These are phyloP conservation scores for Fusarium palustre DNA, from an alignment of 2,329 filamentous ascomycete species.

Conservation along the genomic window DNA sequence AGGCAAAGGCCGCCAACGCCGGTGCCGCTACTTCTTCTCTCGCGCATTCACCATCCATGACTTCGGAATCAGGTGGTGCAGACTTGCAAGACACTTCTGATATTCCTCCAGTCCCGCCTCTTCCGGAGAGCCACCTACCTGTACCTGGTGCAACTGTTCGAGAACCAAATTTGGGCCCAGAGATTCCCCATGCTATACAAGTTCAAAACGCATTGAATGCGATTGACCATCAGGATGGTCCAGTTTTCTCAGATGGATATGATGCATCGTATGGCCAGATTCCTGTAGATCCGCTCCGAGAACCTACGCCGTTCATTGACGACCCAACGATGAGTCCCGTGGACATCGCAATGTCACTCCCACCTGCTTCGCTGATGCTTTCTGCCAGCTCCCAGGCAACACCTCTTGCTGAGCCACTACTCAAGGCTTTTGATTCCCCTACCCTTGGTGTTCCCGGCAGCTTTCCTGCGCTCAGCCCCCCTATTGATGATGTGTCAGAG, in stretches of 20 bases:
- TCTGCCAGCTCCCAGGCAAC: slow-evolving; percentile 27
- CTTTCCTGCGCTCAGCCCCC: slow-evolving; percentile 61
- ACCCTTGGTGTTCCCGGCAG: slow-evolving; percentile 74
- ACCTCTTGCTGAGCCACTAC: slow-evolving; percentile 17
- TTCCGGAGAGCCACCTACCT: slow-evolving; percentile 30
- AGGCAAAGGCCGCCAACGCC: slow-evolving; percentile 53
- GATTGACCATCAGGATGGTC: slow-evolving; percentile 22
- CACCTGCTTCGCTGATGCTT: slow-evolving; percentile 39
- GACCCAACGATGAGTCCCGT: slow-evolving; percentile 38
- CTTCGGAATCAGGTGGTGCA: slow-evolving; percentile 32
- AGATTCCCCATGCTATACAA: slow-evolving; percentile 16
- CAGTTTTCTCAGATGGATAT: slow-evolving; percentile 17
- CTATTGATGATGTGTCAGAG: slow-evolving; percentile 58
- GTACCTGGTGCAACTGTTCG: slow-evolving; percentile 4
- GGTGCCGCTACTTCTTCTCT: slow-evolving; percentile 37
- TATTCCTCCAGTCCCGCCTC: slow-evolving; percentile 41
- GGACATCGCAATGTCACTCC: slow-evolving; percentile 42
- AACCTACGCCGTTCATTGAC: slow-evolving; percentile 36
- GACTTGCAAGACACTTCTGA: slow-evolving; percentile 29
- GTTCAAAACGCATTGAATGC: slow-evolving; percentile 32
- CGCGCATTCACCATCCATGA: slow-evolving; percentile 25
- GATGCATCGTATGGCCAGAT: slow-evolving; percentile 20
- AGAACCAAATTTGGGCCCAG: slow-evolving; percentile 5
- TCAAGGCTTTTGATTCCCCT: slow-evolving; percentile 66
- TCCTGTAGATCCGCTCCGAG: slow-evolving; percentile 18